Evolutionary conservation across 2,329 filamentous ascomycete species (phyloP).

Genomic region (Acephala macrosclerotiorum): DNA sequence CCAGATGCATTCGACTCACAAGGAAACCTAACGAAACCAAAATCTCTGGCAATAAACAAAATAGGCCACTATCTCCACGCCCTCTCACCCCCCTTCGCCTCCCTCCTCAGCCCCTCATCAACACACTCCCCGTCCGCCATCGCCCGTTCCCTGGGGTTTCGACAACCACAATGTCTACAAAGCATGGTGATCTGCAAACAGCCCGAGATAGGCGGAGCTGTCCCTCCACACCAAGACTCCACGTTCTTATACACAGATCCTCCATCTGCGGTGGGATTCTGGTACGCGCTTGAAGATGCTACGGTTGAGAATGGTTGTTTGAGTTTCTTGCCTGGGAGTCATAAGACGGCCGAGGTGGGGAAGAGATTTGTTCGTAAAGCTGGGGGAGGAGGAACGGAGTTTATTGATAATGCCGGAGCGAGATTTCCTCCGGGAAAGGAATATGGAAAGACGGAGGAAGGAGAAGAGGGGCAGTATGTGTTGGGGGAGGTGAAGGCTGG

Average conservation of each 20-base stretch:
- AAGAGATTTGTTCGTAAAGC: conserved; percentile 77
- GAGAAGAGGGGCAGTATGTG: conserved; percentile 67
- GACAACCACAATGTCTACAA: conserved; percentile 72
- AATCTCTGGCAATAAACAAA: conserved; percentile 87
- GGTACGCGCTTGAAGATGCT: conserved; percentile 96
- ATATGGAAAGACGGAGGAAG: conserved; percentile 51
- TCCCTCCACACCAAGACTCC: conserved; percentile 90
- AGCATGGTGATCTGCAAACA: conserved; percentile 99
- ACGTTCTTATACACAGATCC: conserved; percentile 92
- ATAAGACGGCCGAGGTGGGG: conserved; percentile 73
- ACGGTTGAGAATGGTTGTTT: conserved; percentile 87
- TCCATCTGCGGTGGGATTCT: conserved; percentile 91
- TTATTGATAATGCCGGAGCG: conserved; percentile 72
- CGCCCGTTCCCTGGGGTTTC: conserved; percentile 54
- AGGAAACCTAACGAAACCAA: conserved; percentile 77
- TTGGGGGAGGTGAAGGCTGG: conserved; percentile 90
- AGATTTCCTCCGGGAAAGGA: conserved; percentile 64
- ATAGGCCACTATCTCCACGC: conserved; percentile 81
- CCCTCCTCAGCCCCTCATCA: conserved; percentile 55
- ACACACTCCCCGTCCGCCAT: conserved; percentile 45
- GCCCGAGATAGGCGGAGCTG: conserved; percentile 91
- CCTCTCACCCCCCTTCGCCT: conserved; percentile 71
- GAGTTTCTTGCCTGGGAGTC: conserved; percentile 84
- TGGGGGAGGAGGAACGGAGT: conserved; percentile 66
- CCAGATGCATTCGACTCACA: conserved; percentile 76